Percentiles rank a stretch among this genome's conserved stretches.
phyloP scores from a whole-genome alignment of 2,329 filamentous ascomycete genomes.

The Thelonectria discophora region DNA sequence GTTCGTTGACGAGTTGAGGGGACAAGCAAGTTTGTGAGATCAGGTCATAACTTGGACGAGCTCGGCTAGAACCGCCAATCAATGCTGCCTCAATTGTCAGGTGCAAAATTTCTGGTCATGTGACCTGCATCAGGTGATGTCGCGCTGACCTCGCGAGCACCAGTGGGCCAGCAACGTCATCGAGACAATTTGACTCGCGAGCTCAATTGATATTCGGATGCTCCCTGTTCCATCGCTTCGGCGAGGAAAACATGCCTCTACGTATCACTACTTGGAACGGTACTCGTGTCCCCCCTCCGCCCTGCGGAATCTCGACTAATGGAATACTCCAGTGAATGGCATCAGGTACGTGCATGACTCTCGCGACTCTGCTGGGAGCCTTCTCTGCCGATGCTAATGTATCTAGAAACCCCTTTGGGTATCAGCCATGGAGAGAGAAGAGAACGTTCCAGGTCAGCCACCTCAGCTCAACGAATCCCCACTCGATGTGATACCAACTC shows the following conservation, averaged over 20 bases:
- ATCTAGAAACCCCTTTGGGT: conserved; percentile 81
- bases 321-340: conserved; percentile 70
- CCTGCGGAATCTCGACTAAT: conserved; percentile 8
- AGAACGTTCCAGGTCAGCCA: conserved; percentile 71
- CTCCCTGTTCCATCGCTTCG: too few species aligned
- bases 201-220: too few species aligned
- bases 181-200: neutral
- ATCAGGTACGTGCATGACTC: conserved; percentile 66
- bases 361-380: neutral
- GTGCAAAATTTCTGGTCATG: conserved; percentile 28
- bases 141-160: conserved; percentile 38
- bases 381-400: neutral
- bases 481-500: neutral
- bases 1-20: conserved; percentile 38
- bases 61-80: conserved; percentile 47
- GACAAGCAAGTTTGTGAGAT: conserved; percentile 43
- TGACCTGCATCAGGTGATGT: conserved; percentile 42
- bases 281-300: conserved; percentile 49
- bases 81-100: conserved; percentile 46
- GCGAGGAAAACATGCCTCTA: conserved; percentile 66
- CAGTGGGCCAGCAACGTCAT: conserved; percentile 11
- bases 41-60: conserved; percentile 47
- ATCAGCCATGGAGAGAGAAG: conserved; percentile 81
- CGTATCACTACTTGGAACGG: conserved; percentile 91
- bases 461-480: neutral